phyloP scores from a whole-genome alignment of 164 flowering plant genomes.

The Echeveria elegans region DNA sequence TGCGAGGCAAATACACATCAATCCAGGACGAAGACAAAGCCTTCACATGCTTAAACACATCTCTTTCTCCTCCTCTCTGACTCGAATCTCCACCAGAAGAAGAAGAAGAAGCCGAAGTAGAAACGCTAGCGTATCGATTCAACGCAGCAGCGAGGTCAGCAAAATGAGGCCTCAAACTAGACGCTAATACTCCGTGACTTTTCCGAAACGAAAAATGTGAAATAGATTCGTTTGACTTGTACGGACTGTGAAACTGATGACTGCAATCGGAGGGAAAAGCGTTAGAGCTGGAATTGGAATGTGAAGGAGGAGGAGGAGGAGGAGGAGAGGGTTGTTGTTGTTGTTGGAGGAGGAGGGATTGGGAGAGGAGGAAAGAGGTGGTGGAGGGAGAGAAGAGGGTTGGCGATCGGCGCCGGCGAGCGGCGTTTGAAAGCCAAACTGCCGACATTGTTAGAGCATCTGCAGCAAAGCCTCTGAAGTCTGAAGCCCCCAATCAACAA shows the following conservation, averaged over 20 bases:
- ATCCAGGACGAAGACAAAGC: slow-evolving; percentile 54
- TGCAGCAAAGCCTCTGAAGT: too few species aligned
- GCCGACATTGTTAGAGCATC: slow-evolving; percentile 39
- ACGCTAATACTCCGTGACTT: background rate
- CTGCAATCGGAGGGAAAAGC: background rate
- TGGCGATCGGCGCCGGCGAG: slow-evolving; percentile 19
- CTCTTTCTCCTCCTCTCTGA: background rate
- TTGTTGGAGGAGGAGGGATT: too few species aligned
- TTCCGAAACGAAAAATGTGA: slow-evolving; percentile 7
- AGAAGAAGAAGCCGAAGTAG: slow-evolving; percentile 11
- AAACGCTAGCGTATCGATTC: background rate
- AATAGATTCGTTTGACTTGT: background rate
- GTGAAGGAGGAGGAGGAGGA: background rate
- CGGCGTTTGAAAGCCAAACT: slow-evolving; percentile 21
- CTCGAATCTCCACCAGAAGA: slow-evolving; percentile 5
- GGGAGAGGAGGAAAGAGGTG: slow-evolving; percentile 12
- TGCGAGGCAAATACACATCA: slow-evolving; percentile 56
- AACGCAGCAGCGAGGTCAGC: slow-evolving; percentile 1
- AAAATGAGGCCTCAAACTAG: slow-evolving; percentile 5
- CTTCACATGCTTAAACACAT: slow-evolving; percentile 6
- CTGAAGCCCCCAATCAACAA: too few species aligned
- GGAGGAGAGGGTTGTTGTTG: background rate
- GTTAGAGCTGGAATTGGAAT: background rate
- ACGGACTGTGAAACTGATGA: background rate
- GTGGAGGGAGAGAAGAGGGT: slow-evolving; percentile 12